These are phyloP conservation scores for Thalassiosira oceanica DNA, from an alignment of 352 stramenopile genomes.

Conservation along the genomic window DNA sequence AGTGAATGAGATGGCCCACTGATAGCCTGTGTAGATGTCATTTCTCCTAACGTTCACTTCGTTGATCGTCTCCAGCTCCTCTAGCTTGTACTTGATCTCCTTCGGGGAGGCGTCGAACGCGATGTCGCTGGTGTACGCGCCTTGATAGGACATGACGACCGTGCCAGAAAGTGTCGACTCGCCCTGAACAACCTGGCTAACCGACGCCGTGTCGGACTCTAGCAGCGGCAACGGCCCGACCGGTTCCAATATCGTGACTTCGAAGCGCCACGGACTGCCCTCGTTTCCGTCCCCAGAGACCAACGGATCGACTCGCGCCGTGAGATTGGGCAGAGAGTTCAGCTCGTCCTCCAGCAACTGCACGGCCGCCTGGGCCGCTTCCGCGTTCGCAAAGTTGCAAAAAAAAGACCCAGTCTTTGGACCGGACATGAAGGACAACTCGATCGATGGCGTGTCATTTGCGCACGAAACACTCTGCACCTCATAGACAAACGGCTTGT, in stretches of 20 bases:
- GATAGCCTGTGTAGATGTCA: constrained; percentile 81
- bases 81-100: constrained; percentile 86
- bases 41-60: constrained; percentile 70
- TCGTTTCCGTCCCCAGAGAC: constrained; percentile 20
- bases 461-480: constrained; percentile 87
- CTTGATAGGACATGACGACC: constrained; percentile 91
- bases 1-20: constrained; percentile 94
- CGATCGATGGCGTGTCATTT: constrained; percentile 52
- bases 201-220: constrained; percentile 41
- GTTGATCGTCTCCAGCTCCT: constrained; percentile 75
- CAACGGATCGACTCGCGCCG: constrained; percentile 25
- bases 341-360: constrained; percentile 31
- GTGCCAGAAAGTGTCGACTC: constrained; percentile 86
- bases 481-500: constrained; percentile 87
- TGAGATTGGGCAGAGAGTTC: constrained; percentile 31
- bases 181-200: constrained; percentile 80
- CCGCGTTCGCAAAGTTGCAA: constrained; percentile 58
- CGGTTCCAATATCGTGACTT: constrained; percentile 90
- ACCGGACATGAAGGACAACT: constrained; percentile 45
- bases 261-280: constrained; percentile 39
- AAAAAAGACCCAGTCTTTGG: constrained; percentile 67
- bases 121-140: constrained; percentile 88
- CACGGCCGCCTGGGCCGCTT: constrained; percentile 20
- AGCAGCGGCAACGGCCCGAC: constrained; percentile 88
- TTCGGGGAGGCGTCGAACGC: constrained; percentile 87